Base-by-base conservation (phyloP, 306 rosid species). In the Vigna mungo region DNA sequence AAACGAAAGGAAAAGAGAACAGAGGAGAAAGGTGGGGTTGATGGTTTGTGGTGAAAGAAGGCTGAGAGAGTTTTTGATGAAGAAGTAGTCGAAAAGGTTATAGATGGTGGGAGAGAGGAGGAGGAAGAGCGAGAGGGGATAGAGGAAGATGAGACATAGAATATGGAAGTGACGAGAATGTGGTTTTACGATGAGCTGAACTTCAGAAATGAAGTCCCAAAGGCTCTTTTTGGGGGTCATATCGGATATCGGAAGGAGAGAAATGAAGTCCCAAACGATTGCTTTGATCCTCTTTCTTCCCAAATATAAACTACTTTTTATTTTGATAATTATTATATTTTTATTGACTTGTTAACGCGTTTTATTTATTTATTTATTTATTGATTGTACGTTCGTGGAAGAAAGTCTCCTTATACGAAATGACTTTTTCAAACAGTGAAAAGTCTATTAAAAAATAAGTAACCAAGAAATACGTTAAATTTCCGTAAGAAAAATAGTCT, bases 131-230 rank as follows among this genome's bases (percentile, higher is more conserved):
- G 85, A 85, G 69, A 85, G 77, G 5, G 97, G 94, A 34, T 88
- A 86, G 68, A 91, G 90, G 87, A 89, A 89, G 81, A 86, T 80
- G 67, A 88, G 77, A 25, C 80, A 78, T 79, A 91, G 92, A 44
- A 82, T 89, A 7, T 78, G 72, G 77, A 88, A 86, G 78, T 89
- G 94, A 76, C 87, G 86, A 58, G 81, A 55, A 85, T 88, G 86
- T 18, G 91, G 70, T 78, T 80, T 71, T 76, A 86, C 43, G 49
- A 91, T 84, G 62, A 87, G 80, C 39, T 74, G 86, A 1, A 87
- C 66, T 86, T 83, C 86, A 3, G 72, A 72, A 47, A 85, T 82
- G 5, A 88, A 4, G 1, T 83, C 58, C 66, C 68, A 1, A 9
- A 65, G 4, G 3, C 82, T 49, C 54, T 67, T n/a, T 4, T 66